Evolutionary conservation across 352 stramenopile genomes (phyloP).

Genomic region (Globisporangium paroecandrum): DNA sequence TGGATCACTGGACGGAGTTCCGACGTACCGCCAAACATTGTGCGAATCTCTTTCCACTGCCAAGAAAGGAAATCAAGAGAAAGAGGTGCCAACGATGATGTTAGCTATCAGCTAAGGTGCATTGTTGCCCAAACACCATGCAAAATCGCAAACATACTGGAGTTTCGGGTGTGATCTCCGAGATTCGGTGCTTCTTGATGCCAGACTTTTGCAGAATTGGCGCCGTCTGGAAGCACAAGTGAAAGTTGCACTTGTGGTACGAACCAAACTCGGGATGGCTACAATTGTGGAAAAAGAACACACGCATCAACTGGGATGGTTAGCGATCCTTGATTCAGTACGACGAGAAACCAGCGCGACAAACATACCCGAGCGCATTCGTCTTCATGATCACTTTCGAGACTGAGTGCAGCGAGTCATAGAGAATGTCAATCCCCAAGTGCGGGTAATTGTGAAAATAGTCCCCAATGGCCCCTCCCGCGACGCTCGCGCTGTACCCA

Average conservation of each 20-base stretch:
- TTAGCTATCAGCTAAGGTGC: not conserved
- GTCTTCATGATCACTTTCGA: constrained; percentile 82
- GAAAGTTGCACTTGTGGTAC: constrained; percentile 87
- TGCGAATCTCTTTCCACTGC: constrained; percentile 70
- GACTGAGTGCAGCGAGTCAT: constrained; percentile 61
- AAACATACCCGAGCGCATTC: constrained; percentile 61
- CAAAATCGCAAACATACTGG: constrained; percentile 27
- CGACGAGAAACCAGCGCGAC: not conserved
- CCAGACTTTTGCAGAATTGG: constrained; percentile 40
- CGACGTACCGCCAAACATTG: constrained; percentile 39
- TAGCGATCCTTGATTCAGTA: not conserved
- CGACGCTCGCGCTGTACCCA: constrained; percentile 36
- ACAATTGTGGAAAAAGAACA: not conserved
- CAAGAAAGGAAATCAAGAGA: constrained; percentile 2
- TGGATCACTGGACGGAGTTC: constrained; percentile 72
- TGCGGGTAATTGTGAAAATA: constrained; percentile 89
- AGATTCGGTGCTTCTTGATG: constrained; percentile 40
- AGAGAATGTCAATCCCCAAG: constrained; percentile 75
- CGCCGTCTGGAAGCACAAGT: constrained; percentile 48
- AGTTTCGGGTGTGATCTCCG: constrained; percentile 65
- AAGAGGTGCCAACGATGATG: not conserved
- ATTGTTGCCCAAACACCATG: not conserved
- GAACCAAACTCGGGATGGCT: constrained; percentile 77
- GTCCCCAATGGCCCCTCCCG: constrained; percentile 52
- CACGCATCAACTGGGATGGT: not conserved